Evolutionary conservation across 352 stramenopile genomes (phyloP), one percentile per base, ranked within the genome.

Genomic region (Phytophthora parvispora): DNA sequence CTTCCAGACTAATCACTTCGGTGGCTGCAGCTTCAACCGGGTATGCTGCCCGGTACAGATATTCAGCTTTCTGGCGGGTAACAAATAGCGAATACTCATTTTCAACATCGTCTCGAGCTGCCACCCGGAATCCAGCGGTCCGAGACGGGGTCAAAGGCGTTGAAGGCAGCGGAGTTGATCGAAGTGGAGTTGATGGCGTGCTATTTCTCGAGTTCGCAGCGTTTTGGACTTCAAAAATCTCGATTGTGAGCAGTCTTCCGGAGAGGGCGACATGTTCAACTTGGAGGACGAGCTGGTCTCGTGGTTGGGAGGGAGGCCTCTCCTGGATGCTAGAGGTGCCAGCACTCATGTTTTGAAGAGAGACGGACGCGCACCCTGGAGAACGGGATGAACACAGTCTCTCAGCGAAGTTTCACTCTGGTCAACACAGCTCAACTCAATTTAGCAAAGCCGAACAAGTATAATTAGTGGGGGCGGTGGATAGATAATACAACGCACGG

Each of bases 61-160:
- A 77, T 42, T 87, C 80, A 7, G 81, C 80, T 12, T 86, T 88
- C 47, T 77, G 64, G 1, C 60, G 64, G 1, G 75, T 75, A 20
- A 91, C 63, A 25, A 86, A 90, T 1, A 93, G 65, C 9, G 83
- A 80, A 63, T 85, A 93, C 40, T 89, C 83, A 47, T 90, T 91
- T 55, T 90, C 83, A 13, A 86, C 70, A 38, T 91, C 83, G 53
- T 93, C 85, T n/a, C 73, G 73, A n/a, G 83, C 85, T 15, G 71
- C 71, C 20, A 93, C 64, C 18, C 76, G 79, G 27, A 87, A 90
- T 5, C 83, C 85, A 13, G 48, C 29, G 12, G 64, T 36, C 34
- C 52, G 43, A 2, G 52, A 50, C 6, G 60, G 27, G 5, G 49
- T 34, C 28, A 34, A 42, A 32, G 64, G 36, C 29, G 53, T 48